phyloP scores from a whole-genome alignment of 169 alveolate species.

The Cryptosporidium sp. region DNA sequence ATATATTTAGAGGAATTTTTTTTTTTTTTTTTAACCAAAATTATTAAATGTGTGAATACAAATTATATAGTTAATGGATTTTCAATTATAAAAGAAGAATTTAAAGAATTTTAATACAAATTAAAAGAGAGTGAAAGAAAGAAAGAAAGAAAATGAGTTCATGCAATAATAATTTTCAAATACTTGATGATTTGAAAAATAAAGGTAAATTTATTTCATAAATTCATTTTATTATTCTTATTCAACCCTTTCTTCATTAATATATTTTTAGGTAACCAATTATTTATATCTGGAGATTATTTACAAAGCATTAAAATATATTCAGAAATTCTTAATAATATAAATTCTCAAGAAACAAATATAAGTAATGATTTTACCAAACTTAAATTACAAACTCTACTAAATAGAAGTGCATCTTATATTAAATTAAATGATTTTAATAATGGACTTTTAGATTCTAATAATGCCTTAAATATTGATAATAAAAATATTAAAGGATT shows the following conservation, averaged over 20 bases:
- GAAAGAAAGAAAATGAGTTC: background rate
- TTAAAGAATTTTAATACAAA: too few species aligned
- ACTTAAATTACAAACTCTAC: constrained; percentile 12
- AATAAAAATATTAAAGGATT: constrained; percentile 19
- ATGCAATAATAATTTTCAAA: background rate
- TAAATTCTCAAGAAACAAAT: background rate
- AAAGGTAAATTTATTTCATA: background rate
- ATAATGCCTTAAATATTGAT: constrained; percentile 5
- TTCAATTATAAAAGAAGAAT: too few species aligned
- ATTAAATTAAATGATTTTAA: constrained; percentile 21
- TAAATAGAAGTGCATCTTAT: constrained; percentile 46
- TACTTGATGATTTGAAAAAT: background rate
- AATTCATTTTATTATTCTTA: too few species aligned
- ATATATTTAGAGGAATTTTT: too few species aligned
- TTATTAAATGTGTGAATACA: background rate
- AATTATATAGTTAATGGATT: background rate
- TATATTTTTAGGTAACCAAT: constrained; percentile 27
- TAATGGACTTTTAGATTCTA: constrained; percentile 25
- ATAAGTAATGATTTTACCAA: background rate
- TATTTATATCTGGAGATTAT: constrained; percentile 26
- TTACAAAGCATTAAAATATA: constrained; percentile 22
- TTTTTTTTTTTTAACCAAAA: too few species aligned
- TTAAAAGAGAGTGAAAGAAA: too few species aligned
- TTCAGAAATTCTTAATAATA: constrained; percentile 12
- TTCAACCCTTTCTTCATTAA: too few species aligned